Percentiles rank a stretch among this genome's conserved stretches.
phyloP scores from a whole-genome alignment of 345 rosid genomes.

The Arabis alpina region DNA sequence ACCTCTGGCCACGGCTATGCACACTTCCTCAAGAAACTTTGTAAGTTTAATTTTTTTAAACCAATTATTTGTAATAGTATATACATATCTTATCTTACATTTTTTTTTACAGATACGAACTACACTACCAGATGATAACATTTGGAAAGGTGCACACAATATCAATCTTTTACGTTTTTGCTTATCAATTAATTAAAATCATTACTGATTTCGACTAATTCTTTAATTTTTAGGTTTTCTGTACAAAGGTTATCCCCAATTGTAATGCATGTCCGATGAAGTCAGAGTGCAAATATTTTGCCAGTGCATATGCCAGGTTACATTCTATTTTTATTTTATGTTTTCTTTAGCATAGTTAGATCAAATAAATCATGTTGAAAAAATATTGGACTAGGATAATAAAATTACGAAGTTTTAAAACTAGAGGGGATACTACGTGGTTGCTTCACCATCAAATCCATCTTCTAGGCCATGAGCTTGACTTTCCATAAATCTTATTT shows the following conservation, averaged over 20 bases:
- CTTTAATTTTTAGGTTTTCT: constrained; percentile 55
- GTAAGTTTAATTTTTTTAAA: constrained; percentile 42
- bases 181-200: not conserved
- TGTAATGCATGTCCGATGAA: constrained; percentile 84
- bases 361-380: not conserved
- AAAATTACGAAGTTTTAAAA: no score
- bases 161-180: not conserved
- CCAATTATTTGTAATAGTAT: not conserved
- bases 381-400: no score
- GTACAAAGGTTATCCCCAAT: constrained; percentile 73
- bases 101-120: constrained; percentile 53
- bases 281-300: constrained; percentile 76
- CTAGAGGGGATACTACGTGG: not conserved
- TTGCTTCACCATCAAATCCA: constrained; percentile 22
- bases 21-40: constrained; percentile 54
- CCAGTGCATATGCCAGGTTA: constrained; percentile 80
- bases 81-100: constrained; percentile 5
- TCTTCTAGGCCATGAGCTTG: constrained; percentile 32
- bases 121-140: constrained; percentile 79
- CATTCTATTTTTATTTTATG: not conserved
- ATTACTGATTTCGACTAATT: not conserved
- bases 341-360: not conserved
- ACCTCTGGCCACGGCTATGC: constrained; percentile 68
- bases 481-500: constrained; percentile 23
- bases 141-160: constrained; percentile 69